Base-by-base conservation (phyloP, 164 flowering plant genomes). In the Magnolia changhungtana region DNA sequence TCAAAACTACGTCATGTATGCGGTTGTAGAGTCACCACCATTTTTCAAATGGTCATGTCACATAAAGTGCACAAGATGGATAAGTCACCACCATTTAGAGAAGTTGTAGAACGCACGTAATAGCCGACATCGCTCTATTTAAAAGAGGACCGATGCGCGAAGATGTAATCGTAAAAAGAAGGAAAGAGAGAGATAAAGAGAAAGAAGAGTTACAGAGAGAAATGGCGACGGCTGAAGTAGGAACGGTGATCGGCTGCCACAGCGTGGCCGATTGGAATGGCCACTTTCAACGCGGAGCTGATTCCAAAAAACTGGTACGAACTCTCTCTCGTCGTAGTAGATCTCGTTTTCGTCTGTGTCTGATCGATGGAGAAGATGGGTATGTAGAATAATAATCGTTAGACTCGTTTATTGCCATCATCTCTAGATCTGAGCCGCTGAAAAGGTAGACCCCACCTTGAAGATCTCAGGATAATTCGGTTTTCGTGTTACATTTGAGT, bases 221-320 rank as follows among this genome's bases (percentile, higher is more conserved):
- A 0, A 76, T 70, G 78, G 74, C 74, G 23, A 3, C 63, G n/a
- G 16, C 50, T 7, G 78, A 76, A 18, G 49, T 29, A 11, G 78
- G 78, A 58, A 18, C 52, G n/a, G 75, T 77, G 63, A 64, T 77
- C 18, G 61, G 75, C 7, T 77, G 79, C 75, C 75, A 72, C 71
- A 50, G 3, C 71, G 64, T 72, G 37, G 75, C 52, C 20, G 65
- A 24, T 1, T 77, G 79, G 79, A 72, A 50, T 63, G 27, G 4
- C 8, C 63, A 63, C 8, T 65, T 77, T 3, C 13, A 72, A 7
- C 16, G 29, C 5, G 75, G 68, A 10, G 52, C 50, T 8, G 52
- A 24, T 2, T 72, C 75, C 45, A 77, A 72, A 50, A 77, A 77
- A 77, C 63, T 77, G 65, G 79, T 77, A 68, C 14, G n/a, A 23